A percentile compares a stretch with the other conserved stretches of the same genome.
phyloP scores from a whole-genome alignment of 768 basidiomycete genomes.

The Lentinula aciculospora region DNA sequence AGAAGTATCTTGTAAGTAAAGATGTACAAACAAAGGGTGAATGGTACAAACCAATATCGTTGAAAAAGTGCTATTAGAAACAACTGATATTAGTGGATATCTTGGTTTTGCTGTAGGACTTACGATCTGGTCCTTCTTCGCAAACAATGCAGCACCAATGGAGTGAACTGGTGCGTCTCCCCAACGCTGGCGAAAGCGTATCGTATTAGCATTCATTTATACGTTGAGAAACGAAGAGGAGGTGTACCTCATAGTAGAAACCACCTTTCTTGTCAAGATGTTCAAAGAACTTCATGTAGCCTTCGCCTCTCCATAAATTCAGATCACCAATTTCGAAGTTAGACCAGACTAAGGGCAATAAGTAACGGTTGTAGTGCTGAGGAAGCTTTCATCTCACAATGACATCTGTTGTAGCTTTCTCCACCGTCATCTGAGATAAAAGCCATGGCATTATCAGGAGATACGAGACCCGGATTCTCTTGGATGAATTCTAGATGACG shows the following conservation, averaged over 20 bases:
- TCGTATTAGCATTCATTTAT: conserved; percentile 3
- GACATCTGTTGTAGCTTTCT: conserved; percentile 68
- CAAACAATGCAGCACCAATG: conserved; percentile 87
- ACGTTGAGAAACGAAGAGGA: not conserved
- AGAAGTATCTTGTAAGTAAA: not conserved
- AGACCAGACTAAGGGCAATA: conserved; percentile 65
- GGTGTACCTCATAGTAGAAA: conserved; percentile 78
- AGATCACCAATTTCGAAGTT: conserved; percentile 91
- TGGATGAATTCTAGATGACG: conserved; percentile 64
- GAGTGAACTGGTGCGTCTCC: conserved; percentile 91
- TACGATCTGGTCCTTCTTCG: conserved; percentile 77
- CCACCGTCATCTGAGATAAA: conserved; percentile 81
- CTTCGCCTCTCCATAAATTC: conserved; percentile 79
- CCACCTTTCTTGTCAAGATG: conserved; percentile 76
- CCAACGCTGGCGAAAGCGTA: conserved; percentile 54
- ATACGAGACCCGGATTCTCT: conserved; percentile 52
- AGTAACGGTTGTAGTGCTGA: not conserved
- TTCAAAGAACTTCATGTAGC: conserved; percentile 81
- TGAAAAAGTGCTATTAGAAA: conserved; percentile 72
- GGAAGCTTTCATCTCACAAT: conserved; percentile 39
- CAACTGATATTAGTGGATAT: no score
- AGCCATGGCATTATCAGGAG: conserved; percentile 67
- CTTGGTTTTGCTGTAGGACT: conserved; percentile 8
- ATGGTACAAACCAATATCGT: conserved; percentile 61
- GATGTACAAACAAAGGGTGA: not conserved